Evolutionary conservation across 1,284 basidiomycete genomes (phyloP).

Genomic region (Trichosporon coremiiforme): DNA sequence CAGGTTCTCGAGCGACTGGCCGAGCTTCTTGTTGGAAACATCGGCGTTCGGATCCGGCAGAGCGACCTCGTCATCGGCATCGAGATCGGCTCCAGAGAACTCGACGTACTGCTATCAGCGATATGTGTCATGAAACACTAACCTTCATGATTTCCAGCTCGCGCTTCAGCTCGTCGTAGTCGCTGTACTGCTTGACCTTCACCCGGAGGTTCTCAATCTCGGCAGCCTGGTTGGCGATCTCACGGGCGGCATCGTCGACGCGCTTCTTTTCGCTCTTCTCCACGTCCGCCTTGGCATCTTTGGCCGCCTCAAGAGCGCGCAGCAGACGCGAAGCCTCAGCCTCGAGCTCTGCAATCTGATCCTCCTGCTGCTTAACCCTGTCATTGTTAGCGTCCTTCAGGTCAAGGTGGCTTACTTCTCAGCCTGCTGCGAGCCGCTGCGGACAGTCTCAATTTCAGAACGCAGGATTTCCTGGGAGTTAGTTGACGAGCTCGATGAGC

Average conservation of each 20-base stretch:
- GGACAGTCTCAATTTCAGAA: slow-evolving; percentile 86
- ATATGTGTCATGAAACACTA: slow-evolving; percentile 23
- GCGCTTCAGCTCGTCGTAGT: slow-evolving; percentile 94
- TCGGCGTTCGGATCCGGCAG: slow-evolving; percentile 84
- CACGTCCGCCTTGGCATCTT: slow-evolving; percentile 62
- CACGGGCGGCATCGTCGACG: slow-evolving; percentile 65
- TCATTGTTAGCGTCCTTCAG: neutral
- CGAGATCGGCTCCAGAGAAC: slow-evolving; percentile 80
- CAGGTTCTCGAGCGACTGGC: slow-evolving; percentile 82
- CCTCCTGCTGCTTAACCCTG: slow-evolving; percentile 72
- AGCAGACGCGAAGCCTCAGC: slow-evolving; percentile 71
- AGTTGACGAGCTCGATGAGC: slow-evolving; percentile 14
- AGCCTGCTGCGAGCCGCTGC: slow-evolving; percentile 74
- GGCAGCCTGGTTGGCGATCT: slow-evolving; percentile 62
- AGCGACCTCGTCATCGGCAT: slow-evolving; percentile 63
- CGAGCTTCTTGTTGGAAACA: slow-evolving; percentile 71
- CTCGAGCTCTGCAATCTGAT: slow-evolving; percentile 71
- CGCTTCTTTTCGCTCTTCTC: slow-evolving; percentile 63
- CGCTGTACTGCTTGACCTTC: slow-evolving; percentile 70
- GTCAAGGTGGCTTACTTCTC: slow-evolving; percentile 63
- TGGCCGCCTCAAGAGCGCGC: slow-evolving; percentile 69
- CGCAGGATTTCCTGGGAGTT: slow-evolving; percentile 75
- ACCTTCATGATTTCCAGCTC: slow-evolving; percentile 98
- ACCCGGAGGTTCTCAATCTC: slow-evolving; percentile 70
- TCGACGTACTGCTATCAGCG: slow-evolving; percentile 77